A percentile compares a stretch with the other conserved stretches of the same genome.
These are phyloP conservation scores for Sclerotinia minor DNA, from an alignment of 2,329 filamentous ascomycete genomes.

Conservation along the genomic window DNA sequence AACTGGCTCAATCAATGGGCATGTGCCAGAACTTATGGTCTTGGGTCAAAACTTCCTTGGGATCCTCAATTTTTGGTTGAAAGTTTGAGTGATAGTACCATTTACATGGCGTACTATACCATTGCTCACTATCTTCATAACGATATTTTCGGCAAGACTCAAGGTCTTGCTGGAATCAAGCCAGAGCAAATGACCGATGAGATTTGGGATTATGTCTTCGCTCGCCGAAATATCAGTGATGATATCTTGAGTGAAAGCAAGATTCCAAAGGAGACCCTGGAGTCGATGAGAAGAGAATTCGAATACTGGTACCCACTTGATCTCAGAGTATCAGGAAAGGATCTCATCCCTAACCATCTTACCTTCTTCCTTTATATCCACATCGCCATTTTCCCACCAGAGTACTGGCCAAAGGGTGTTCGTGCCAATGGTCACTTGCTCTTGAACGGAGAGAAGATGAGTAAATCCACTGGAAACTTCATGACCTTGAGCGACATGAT, in stretches of 20 bases:
- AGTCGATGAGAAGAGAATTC: constrained; percentile 85
- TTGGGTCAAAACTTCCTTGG: constrained; percentile 94
- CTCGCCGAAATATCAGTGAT: constrained; percentile 67
- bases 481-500: constrained; percentile 84
- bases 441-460: constrained; percentile 98
- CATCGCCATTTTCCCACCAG: constrained; percentile 79
- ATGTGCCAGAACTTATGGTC: constrained; percentile 84
- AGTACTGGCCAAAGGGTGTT: constrained; percentile 86
- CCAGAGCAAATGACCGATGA: constrained; percentile 90
- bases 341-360: constrained; percentile 88
- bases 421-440: constrained; percentile 91
- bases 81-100: constrained; percentile 84
- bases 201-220: constrained; percentile 96
- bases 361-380: constrained; percentile 97
- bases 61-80: constrained; percentile 89
- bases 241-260: constrained; percentile 64
- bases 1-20: constrained; percentile 97
- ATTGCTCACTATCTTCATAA: constrained; percentile 69
- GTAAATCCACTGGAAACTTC: constrained; percentile 96
- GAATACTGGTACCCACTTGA: constrained; percentile 97
- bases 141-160: constrained; percentile 79
- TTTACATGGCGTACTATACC: constrained; percentile 86
- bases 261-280: constrained; percentile 72
- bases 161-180: constrained; percentile 66
- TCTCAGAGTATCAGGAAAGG: constrained; percentile 84